These are phyloP conservation scores for Hypocreales sp. DNA, from an alignment of 2,329 filamentous ascomycete genomes.

Conservation along the genomic window DNA sequence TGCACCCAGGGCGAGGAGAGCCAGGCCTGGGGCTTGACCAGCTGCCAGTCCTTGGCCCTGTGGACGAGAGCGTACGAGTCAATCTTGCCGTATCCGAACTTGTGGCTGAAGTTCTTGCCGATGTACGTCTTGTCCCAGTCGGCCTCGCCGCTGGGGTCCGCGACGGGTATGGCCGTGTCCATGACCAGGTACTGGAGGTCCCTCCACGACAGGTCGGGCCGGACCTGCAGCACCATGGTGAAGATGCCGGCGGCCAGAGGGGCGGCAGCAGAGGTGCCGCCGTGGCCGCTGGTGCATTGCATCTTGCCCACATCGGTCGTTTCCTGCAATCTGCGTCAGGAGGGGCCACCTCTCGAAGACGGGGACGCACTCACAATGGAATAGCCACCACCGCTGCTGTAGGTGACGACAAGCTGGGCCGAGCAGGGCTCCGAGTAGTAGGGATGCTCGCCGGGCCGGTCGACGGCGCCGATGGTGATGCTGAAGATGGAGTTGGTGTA, in stretches of 20 bases:
- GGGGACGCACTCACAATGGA: conserved; percentile 45
- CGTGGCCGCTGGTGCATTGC: conserved; percentile 66
- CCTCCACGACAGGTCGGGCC: conserved; percentile 81
- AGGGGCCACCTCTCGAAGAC: no score
- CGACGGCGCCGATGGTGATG: conserved; percentile 88
- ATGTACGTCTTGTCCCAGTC: conserved; percentile 73
- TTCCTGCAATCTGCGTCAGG: conserved; percentile 33
- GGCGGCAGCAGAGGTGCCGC: conserved; percentile 89
- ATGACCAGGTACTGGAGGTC: conserved; percentile 88
- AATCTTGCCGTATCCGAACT: conserved; percentile 90
- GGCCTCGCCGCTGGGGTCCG: conserved; percentile 48
- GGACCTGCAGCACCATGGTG: conserved; percentile 69
- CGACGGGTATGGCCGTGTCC: conserved; percentile 68
- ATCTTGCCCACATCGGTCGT: conserved; percentile 87
- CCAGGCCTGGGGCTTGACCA: conserved; percentile 93
- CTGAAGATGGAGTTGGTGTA: conserved; percentile 99
- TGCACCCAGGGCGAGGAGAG: conserved; percentile 87
- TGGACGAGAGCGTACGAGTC: conserved; percentile 79
- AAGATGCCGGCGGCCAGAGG: conserved; percentile 87
- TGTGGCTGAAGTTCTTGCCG: conserved; percentile 82
- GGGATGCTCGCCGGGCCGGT: conserved; percentile 73
- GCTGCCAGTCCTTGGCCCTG: conserved; percentile 67
- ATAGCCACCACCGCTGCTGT: conserved; percentile 80
- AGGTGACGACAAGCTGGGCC: conserved; percentile 87
- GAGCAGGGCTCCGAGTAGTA: conserved; percentile 96